Evolutionary conservation across 495 filamentous ascomycete genomes (phyloP).

Genomic region (Trichoderma orchidacearum): DNA sequence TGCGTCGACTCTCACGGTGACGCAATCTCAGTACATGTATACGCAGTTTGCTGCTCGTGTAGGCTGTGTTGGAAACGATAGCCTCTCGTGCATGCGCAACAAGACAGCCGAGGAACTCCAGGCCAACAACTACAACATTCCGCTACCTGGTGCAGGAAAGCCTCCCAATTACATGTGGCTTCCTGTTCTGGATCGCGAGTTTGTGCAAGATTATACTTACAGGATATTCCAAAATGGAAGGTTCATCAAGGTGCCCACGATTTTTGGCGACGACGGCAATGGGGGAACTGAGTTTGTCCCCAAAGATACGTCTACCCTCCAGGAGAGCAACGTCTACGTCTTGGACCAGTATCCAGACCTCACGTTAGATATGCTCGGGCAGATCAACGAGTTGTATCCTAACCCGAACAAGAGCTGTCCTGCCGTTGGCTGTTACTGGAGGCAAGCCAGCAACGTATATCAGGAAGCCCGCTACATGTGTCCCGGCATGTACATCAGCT

Average conservation of each 20-base stretch:
- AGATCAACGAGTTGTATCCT: slow-evolving; percentile 34
- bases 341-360: slow-evolving; percentile 36
- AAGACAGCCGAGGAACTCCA: slow-evolving; percentile 32
- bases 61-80: slow-evolving; percentile 30
- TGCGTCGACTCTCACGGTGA: slow-evolving; percentile 31
- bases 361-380: slow-evolving; percentile 20
- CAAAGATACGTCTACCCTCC: slow-evolving; percentile 16
- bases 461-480: slow-evolving; percentile 68
- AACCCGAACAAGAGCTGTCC: slow-evolving; percentile 15
- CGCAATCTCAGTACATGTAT: slow-evolving; percentile 40
- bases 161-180: slow-evolving; percentile 5
- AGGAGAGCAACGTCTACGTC: slow-evolving; percentile 25
- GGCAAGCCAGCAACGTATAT: slow-evolving; percentile 35
- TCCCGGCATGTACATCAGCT: slow-evolving; percentile 47
- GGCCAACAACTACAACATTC: slow-evolving; percentile 35
- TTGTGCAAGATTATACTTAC: slow-evolving; percentile 38
- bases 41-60: slow-evolving; percentile 35
- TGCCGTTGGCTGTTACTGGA: slow-evolving; percentile 31
- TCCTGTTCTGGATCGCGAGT: slow-evolving; percentile 39
- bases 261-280: slow-evolving; percentile 45
- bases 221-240: slow-evolving; percentile 32
- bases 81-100: slow-evolving; percentile 36
- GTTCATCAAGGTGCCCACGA: slow-evolving; percentile 44
- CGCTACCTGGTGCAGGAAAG: neutral
- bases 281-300: slow-evolving; percentile 46